Conservation (phyloP, 768 basidiomycete genomes). For the Imleria badia region DNA sequence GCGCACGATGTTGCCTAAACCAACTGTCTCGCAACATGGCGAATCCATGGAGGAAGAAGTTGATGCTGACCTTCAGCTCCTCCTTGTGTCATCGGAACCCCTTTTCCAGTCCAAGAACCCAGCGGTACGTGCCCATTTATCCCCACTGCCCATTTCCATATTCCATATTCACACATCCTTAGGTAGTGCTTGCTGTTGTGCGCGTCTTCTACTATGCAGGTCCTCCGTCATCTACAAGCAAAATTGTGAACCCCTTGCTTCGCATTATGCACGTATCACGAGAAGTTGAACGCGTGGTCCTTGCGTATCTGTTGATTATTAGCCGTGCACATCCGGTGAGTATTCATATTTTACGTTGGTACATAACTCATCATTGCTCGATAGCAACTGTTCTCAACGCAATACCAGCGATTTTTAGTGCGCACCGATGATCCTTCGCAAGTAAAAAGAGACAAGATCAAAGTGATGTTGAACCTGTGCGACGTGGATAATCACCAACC, state of each 20-base stretch:
- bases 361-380: background rate
- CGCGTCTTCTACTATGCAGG: constrained; percentile 75
- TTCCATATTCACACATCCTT: background rate
- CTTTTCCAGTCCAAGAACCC: constrained; percentile 86
- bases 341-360: constrained; percentile 1
- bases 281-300: constrained; percentile 75
- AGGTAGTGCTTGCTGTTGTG: constrained; percentile 81
- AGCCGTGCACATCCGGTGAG: constrained; percentile 66
- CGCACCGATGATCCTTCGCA: constrained; percentile 62
- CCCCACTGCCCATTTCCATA: background rate
- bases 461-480: constrained; percentile 65
- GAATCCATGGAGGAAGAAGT: constrained; percentile 52
- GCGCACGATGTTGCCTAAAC: constrained; percentile 76
- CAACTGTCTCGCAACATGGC: constrained; percentile 37
- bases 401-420: constrained; percentile 68
- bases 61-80: constrained; percentile 75
- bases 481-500: constrained; percentile 64
- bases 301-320: constrained; percentile 70
- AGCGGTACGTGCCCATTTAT: constrained; percentile 52
- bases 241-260: constrained; percentile 70
- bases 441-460: constrained; percentile 76
- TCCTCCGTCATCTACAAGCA: constrained; percentile 51
- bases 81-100: constrained; percentile 70
- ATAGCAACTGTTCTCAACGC: constrained; percentile 53
- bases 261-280: constrained; percentile 64